Evolutionary conservation across 2,329 filamentous ascomycete genomes (phyloP).

Genomic region (Fusarium acutatum): DNA sequence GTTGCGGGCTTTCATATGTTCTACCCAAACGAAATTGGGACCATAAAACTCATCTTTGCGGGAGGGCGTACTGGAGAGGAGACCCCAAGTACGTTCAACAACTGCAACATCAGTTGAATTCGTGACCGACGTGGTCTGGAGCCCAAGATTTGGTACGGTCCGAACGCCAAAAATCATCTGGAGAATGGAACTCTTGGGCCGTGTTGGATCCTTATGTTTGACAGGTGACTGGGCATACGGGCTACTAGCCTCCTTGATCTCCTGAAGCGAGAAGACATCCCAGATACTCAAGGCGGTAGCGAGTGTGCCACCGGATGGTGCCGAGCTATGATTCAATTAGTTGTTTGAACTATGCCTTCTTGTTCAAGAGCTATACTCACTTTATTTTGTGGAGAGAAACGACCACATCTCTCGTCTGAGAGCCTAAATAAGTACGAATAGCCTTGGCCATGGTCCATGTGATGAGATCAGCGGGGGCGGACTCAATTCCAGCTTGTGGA

Average conservation of each 20-base stretch:
- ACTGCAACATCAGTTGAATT: conserved; percentile 60
- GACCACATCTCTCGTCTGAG: conserved; percentile 62
- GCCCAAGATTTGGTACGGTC: conserved; percentile 60
- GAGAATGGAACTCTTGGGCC: conserved; percentile 45
- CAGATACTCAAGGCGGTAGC: conserved; percentile 70
- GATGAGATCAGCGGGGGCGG: conserved; percentile 67
- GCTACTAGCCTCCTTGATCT: conserved; percentile 55
- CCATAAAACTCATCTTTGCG: conserved; percentile 63
- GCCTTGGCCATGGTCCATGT: conserved; percentile 62
- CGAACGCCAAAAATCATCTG: conserved; percentile 60
- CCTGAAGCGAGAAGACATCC: conserved; percentile 59
- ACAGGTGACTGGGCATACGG: conserved; percentile 69
- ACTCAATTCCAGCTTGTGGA: conserved; percentile 70
- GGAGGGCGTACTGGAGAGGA: conserved; percentile 57
- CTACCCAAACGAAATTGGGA: conserved; percentile 66
- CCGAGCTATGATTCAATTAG: conserved; percentile 34
- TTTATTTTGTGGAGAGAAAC: conserved; percentile 57
- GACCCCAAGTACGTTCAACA: conserved; percentile 70
- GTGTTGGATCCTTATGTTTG: conserved; percentile 50
- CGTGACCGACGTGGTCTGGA: conserved; percentile 62
- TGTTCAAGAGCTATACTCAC: conserved; percentile 39
- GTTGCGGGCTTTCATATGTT: conserved; percentile 62
- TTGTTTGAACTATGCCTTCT: background rate
- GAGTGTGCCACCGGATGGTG: conserved; percentile 73
- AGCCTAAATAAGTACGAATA: conserved; percentile 59